Evolutionary conservation across 345 rosid genomes (phyloP).

Genomic region (Eucalyptus fibrosa): DNA sequence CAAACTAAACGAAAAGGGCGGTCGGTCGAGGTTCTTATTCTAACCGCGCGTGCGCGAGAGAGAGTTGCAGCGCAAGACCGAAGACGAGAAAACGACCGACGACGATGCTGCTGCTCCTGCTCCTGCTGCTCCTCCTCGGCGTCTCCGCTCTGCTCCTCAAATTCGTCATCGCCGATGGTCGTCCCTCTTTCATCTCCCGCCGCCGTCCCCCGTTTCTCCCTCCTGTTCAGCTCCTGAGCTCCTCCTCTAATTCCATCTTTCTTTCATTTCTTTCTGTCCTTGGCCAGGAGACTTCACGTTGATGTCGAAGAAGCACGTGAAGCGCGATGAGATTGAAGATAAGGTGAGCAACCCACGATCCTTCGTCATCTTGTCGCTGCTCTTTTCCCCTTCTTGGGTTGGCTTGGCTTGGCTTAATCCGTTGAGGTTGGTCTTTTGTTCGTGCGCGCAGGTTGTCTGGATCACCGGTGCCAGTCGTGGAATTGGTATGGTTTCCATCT

Average conservation of each 20-base stretch:
- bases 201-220: not conserved
- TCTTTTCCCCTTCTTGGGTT: not conserved
- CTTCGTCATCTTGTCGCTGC: not conserved
- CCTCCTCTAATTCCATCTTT: not conserved
- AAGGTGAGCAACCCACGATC: constrained; percentile 23
- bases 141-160: constrained; percentile 16
- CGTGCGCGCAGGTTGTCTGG: constrained; percentile 58
- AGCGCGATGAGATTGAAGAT: constrained; percentile 65
- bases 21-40: not conserved
- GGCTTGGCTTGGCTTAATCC: not conserved
- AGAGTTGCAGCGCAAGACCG: not conserved
- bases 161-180: constrained; percentile 62
- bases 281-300: constrained; percentile 64
- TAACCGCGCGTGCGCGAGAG: not conserved
- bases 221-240: not conserved
- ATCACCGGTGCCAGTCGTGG: constrained; percentile 98
- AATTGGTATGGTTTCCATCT: constrained; percentile 39
- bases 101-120: not conserved
- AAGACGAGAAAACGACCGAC: not conserved
- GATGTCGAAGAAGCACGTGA: constrained; percentile 57
- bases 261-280: not conserved
- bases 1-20: not conserved
- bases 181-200: not conserved
- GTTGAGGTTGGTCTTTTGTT: not conserved
- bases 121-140: not conserved